These are phyloP conservation scores for Penicillium janthinellum DNA, from an alignment of 2,329 filamentous ascomycete genomes.

Conservation along the genomic window DNA sequence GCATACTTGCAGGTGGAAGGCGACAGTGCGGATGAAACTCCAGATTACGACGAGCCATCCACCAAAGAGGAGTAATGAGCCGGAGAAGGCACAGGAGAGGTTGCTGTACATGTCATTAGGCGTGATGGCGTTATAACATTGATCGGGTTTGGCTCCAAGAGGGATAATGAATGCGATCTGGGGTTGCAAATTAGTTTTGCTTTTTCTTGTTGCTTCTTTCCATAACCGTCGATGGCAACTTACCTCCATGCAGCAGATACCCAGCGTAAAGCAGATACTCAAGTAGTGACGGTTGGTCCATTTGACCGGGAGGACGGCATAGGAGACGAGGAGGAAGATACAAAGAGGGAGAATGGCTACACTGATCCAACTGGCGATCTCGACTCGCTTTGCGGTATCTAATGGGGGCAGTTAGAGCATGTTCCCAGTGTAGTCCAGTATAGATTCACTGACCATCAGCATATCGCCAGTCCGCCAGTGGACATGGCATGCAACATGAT, in stretches of 20 bases:
- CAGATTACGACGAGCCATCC: conserved; percentile 84
- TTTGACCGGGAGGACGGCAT: conserved; percentile 76
- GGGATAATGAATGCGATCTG: conserved; percentile 90
- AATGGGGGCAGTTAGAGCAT: conserved; percentile 15
- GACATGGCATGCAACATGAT: conserved; percentile 87
- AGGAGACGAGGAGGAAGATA: conserved; percentile 76
- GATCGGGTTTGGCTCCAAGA: conserved; percentile 71
- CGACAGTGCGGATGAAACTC: conserved; percentile 84
- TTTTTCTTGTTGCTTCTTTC: no score
- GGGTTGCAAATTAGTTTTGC: conserved; percentile 11
- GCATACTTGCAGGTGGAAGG: conserved; percentile 94
- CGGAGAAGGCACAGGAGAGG: conserved; percentile 82
- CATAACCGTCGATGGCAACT: conserved; percentile 16
- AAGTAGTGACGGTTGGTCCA: conserved; percentile 92
- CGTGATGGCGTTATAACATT: conserved; percentile 89
- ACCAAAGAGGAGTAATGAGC: conserved; percentile 80
- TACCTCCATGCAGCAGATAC: conserved; percentile 77
- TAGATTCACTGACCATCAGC: conserved; percentile 50
- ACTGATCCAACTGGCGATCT: conserved; percentile 79
- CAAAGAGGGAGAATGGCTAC: conserved; percentile 72
- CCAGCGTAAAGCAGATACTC: conserved; percentile 80
- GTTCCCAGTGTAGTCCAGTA: background rate
- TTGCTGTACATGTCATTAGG: conserved; percentile 88
- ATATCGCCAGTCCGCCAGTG: conserved; percentile 76
- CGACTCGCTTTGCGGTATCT: conserved; percentile 60